Conservation (phyloP, 2,329 filamentous ascomycete species). For the Scedosporium aurantiacum region DNA sequence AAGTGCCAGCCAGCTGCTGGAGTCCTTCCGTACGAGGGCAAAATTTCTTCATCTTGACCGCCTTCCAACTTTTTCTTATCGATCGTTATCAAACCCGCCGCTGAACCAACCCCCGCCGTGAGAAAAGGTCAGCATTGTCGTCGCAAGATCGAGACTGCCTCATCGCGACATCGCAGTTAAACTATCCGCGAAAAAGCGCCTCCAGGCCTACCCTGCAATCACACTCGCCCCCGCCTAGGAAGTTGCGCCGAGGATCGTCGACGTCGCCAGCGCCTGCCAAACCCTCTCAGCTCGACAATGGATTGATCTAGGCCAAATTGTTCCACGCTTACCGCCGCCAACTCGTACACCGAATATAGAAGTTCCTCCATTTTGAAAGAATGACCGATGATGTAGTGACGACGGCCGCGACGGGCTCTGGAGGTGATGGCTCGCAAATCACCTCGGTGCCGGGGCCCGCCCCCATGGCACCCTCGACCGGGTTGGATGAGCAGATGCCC, state of each 20-base stretch:
- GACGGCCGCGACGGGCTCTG: background rate
- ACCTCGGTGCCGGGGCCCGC: background rate
- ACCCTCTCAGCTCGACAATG: background rate
- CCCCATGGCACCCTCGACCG: background rate
- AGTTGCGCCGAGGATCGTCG: background rate
- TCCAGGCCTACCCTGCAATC: background rate
- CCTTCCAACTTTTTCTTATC: slow-evolving; percentile 5
- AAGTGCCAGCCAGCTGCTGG: too few relatives aligned
- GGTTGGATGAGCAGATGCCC: background rate
- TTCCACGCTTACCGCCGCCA: background rate
- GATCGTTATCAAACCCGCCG: slow-evolving; percentile 2
- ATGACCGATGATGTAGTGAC: background rate
- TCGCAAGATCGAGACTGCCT: background rate
- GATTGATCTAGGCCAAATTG: background rate
- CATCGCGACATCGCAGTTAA: background rate
- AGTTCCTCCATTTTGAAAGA: background rate
- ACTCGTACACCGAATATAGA: background rate
- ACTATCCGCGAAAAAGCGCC: background rate
- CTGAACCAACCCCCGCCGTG: background rate
- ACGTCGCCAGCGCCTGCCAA: background rate
- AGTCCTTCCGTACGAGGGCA: background rate
- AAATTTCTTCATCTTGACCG: slow-evolving; percentile 7
- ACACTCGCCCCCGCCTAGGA: background rate
- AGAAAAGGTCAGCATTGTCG: background rate
- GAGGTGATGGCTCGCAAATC: background rate